Base-by-base conservation (phyloP, 495 filamentous ascomycete species). In the Extremus antarcticus region DNA sequence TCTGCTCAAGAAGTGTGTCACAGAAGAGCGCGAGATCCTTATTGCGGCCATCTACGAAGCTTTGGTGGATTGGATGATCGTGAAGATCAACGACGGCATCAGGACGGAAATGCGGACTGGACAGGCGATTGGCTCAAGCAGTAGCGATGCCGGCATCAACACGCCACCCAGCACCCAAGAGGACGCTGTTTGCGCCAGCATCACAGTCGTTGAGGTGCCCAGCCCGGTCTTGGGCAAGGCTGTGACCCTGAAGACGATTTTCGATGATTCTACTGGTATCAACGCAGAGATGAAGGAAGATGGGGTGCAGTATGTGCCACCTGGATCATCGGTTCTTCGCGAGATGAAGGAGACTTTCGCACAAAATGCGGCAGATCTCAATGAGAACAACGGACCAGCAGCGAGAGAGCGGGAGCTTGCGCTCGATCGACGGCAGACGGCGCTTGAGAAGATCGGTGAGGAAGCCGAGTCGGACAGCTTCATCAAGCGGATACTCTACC, bases 261-360 rank as follows among this genome's bases (percentile, higher is more conserved):
- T 98, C 64, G 90, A 98, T 62, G 92, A 96, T 59, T 78, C 69
- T 25, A 70, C 84, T n/a, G 92, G 92, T 47, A 94, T 98, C 69
- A 95, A 97, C 59, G 79, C 83, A 0, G 92, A 98, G 68, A 97
- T 98, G 91, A 92, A 88, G 66, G 82, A 89, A 55, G 92, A 98
- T 61, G 94, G 94, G 16, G 79, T 98, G 22, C 74, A 84, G 25
- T 76, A 91, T 17, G 73, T 73, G 1, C 46, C 81, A 0, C 79
- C 80, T 3, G 86, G 85, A 8, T 82, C 81, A 51, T 94, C 92
- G 0, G 83, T 97, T 25, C 56, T 88, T 10, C 81, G 82, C 51
- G 90, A 95, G 65, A 92, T 94, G 85, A 78, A 84, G 60, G 80
- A 78, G 47, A 88, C 89, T 1, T 79, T 95, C 17, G 68, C 82